Conservation (phyloP, 352 stramenopile species). For the Phytopythium aichiense region DNA sequence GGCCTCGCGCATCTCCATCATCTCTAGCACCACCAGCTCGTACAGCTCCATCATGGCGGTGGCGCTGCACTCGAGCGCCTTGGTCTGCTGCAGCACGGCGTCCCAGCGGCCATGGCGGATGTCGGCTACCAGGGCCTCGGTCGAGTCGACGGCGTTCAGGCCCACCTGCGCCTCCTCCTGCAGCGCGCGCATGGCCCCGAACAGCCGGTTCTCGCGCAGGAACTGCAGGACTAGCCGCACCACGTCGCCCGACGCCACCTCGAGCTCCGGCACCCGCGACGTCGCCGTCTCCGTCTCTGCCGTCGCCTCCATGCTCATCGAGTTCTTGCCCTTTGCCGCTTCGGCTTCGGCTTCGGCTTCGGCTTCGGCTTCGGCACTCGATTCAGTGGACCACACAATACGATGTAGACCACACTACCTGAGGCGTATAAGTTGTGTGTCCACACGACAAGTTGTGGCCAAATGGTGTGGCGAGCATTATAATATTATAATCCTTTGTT, state of each 20-base stretch:
- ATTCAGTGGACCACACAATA: too few relatives aligned
- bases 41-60: conserved; percentile 84
- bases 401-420: too few relatives aligned
- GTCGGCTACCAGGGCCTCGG: conserved; percentile 73
- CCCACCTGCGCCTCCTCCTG: conserved; percentile 87
- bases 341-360: too few relatives aligned
- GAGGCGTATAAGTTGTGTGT: background rate
- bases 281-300: background rate
- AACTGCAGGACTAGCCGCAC: conserved; percentile 92
- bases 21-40: conserved; percentile 84
- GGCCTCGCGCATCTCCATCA: conserved; percentile 80
- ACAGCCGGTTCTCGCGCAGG: conserved; percentile 88
- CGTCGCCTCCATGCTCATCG: too few relatives aligned
- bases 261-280: conserved; percentile 29
- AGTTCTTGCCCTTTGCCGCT: too few relatives aligned
- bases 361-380: too few relatives aligned
- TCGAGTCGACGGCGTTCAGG: conserved; percentile 85
- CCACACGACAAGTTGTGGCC: background rate
- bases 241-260: conserved; percentile 73
- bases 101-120: conserved; percentile 87
- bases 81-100: conserved; percentile 85
- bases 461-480: too few relatives aligned
- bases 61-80: conserved; percentile 58
- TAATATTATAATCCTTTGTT: too few relatives aligned
- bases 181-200: conserved; percentile 72